Percentiles rank a stretch among this genome's conserved stretches.
These are phyloP conservation scores for Trifolium pratense DNA, from an alignment of 306 rosid genomes.

Conservation along the genomic window DNA sequence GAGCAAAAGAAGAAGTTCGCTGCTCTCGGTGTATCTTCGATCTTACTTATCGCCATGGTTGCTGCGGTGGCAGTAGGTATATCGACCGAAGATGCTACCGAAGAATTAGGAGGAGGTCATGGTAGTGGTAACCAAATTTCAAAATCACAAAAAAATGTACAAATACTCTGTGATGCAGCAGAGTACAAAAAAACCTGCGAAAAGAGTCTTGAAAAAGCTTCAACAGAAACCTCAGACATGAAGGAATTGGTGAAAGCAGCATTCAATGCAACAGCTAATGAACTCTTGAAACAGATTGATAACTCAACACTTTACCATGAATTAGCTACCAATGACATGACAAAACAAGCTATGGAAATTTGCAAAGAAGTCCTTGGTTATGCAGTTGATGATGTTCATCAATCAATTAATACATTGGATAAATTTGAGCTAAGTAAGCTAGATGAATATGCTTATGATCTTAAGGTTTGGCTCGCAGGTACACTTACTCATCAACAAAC, in stretches of 20 bases:
- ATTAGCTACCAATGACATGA: slow-evolving; percentile 48
- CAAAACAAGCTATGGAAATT: slow-evolving; percentile 59
- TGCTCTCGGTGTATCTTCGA: slow-evolving; percentile 36
- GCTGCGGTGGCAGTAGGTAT: slow-evolving; percentile 43
- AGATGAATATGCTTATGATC: slow-evolving; percentile 50
- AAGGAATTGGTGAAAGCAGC: slow-evolving; percentile 59
- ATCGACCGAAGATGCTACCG: too few relatives aligned
- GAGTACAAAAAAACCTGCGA: slow-evolving; percentile 66
- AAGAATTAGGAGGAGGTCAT: not conserved
- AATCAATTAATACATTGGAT: slow-evolving; percentile 46
- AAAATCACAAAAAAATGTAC: slow-evolving; percentile 45
- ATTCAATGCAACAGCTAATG: slow-evolving; percentile 46
- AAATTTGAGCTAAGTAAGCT: slow-evolving; percentile 47
- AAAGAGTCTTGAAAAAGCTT: slow-evolving; percentile 38
- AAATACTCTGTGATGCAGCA: slow-evolving; percentile 56
- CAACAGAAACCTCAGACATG: slow-evolving; percentile 45
- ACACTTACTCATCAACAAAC: slow-evolving; percentile 71
- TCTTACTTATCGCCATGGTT: slow-evolving; percentile 47
- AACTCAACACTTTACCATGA: slow-evolving; percentile 49
- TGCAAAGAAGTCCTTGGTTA: slow-evolving; percentile 76
- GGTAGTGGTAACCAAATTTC: not conserved
- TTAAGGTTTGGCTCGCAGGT: slow-evolving; percentile 75
- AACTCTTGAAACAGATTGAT: slow-evolving; percentile 31
- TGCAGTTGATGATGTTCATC: slow-evolving; percentile 61
- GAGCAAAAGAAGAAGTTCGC: slow-evolving; percentile 45